Conservation (phyloP, 441 rosid genomes). For the Aleurites moluccanus region DNA sequence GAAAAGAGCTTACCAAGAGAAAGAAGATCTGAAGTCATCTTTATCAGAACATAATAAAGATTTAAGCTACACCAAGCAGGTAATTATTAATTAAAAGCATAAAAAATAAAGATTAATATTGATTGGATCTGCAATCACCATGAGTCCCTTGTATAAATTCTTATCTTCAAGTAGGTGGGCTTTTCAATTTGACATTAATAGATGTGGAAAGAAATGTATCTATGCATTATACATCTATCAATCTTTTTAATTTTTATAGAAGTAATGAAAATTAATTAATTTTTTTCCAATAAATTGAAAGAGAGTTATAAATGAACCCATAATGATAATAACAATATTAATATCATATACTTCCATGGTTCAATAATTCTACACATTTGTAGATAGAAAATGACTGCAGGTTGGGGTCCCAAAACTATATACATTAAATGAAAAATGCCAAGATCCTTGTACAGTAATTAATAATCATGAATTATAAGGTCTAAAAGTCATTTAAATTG, state of each 20-base stretch:
- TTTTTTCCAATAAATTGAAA: too few relatives aligned
- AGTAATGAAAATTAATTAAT: too few relatives aligned
- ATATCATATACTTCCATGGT: too few relatives aligned
- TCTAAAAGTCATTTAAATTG: constrained; percentile 14
- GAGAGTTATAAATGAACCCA: too few relatives aligned
- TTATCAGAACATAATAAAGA: constrained; percentile 27
- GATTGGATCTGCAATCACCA: constrained; percentile 12
- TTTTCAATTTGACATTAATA: background rate
- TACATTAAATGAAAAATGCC: too few relatives aligned
- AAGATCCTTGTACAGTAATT: background rate
- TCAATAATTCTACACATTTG: background rate
- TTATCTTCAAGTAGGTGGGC: background rate
- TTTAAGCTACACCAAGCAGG: constrained; percentile 33
- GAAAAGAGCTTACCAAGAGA: constrained; percentile 32
- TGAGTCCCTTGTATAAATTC: background rate
- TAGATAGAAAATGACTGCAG: background rate
- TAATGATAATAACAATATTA: too few relatives aligned
- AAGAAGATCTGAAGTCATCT: constrained; percentile 27
- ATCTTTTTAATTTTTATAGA: too few relatives aligned
- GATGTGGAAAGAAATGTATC: background rate
- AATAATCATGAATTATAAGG: constrained; percentile 6
- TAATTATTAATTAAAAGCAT: constrained; percentile 6
- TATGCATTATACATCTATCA: background rate
- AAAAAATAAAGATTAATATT: background rate
- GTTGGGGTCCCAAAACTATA: background rate